Percentiles rank a stretch among this genome's conserved stretches.
These are phyloP conservation scores for Asterionellopsis glacialis DNA, from an alignment of 108 stramenopile genomes.

Conservation along the genomic window DNA sequence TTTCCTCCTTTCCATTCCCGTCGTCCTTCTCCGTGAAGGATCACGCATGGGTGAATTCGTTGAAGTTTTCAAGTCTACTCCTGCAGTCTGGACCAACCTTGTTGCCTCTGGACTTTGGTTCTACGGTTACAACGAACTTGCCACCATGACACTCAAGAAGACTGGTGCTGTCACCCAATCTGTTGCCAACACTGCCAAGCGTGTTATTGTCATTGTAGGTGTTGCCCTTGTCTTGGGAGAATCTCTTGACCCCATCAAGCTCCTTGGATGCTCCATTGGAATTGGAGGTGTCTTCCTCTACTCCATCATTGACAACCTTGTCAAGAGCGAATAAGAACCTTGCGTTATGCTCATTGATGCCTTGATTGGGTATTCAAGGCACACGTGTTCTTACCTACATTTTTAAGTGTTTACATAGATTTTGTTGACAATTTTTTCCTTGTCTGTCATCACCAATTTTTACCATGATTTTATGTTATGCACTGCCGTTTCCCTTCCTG, in stretches of 20 bases:
- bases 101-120: conserved; percentile 90
- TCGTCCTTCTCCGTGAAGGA: conserved; percentile 71
- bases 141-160: conserved; percentile 95
- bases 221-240: conserved; percentile 88
- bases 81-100: conserved; percentile 74
- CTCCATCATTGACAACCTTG: conserved; percentile 71
- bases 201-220: conserved; percentile 91
- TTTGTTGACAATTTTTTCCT: too few species aligned
- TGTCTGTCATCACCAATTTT: too few species aligned
- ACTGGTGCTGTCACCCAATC: conserved; percentile 90
- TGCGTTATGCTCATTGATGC: not conserved
- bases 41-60: conserved; percentile 71
- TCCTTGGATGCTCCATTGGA: conserved; percentile 88
- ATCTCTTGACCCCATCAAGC: conserved; percentile 80
- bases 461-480: too few species aligned
- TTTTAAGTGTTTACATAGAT: not conserved
- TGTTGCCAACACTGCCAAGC: conserved; percentile 95
- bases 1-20: conserved; percentile 78
- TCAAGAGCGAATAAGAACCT: conserved; percentile 38
- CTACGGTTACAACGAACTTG: conserved; percentile 93
- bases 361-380: too few species aligned
- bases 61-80: conserved; percentile 73
- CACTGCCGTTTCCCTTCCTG: too few species aligned
- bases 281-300: conserved; percentile 93
- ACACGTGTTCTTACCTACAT: not conserved